phyloP scores from a whole-genome alignment of 1,284 basidiomycete genomes.

The Marasmius fiardii region DNA sequence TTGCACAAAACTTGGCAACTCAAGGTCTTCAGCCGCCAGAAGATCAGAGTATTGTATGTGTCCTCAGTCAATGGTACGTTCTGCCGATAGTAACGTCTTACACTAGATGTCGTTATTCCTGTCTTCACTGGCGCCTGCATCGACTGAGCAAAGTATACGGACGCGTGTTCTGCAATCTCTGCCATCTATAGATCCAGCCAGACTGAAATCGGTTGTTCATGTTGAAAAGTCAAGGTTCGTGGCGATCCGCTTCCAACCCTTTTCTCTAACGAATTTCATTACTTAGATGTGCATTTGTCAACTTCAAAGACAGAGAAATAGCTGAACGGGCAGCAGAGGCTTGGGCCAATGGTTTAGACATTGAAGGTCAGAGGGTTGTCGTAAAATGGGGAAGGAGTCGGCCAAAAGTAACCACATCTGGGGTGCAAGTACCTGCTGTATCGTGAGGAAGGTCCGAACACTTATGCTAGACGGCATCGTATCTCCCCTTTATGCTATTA shows the following conservation, averaged over 20 bases:
- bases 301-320: constrained; percentile 77
- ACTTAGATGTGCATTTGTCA: constrained; percentile 89
- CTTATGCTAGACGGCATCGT: neutral
- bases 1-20: constrained; percentile 67
- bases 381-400: constrained; percentile 89
- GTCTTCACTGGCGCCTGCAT: constrained; percentile 73
- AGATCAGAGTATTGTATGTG: constrained; percentile 79
- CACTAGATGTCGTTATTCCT: constrained; percentile 88
- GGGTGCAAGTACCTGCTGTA: constrained; percentile 15
- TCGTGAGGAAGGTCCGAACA: constrained; percentile 12
- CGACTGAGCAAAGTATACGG: constrained; percentile 78
- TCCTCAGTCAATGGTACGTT: neutral
- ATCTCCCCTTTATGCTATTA: neutral
- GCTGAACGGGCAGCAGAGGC: constrained; percentile 88
- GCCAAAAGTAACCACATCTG: constrained; percentile 26
- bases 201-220: constrained; percentile 84
- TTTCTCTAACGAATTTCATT: constrained; percentile 11
- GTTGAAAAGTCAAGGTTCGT: constrained; percentile 75
- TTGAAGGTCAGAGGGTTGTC: constrained; percentile 72
- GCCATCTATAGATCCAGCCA: constrained; percentile 61
- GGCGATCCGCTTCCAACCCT: constrained; percentile 16
- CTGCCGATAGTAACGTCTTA: constrained; percentile 7
- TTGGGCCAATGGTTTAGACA: constrained; percentile 84
- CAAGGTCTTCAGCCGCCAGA: constrained; percentile 89
- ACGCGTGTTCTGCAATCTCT: constrained; percentile 72